Base-by-base conservation (phyloP, 345 rosid genomes). In the Brassica rapa region DNA sequence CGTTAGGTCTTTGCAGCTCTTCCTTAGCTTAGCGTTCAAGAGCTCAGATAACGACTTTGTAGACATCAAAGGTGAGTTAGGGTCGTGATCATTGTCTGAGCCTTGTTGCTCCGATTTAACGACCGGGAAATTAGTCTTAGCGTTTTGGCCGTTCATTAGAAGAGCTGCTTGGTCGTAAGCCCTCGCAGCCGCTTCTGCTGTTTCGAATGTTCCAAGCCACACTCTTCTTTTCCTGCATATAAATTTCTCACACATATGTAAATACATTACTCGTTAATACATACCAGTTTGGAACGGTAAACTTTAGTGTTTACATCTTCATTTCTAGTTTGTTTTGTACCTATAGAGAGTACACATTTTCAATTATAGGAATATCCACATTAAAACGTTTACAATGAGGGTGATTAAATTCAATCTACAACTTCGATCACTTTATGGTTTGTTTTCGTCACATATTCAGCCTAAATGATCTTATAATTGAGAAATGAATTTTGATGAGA, bases 191-290 rank as follows among this genome's bases (percentile, higher is more conserved):
- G 88, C 89, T 80, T 89, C 96, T 0, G 93, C 96, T 5, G 91
- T 86, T 84, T 88, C 90, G 53, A 91, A 91, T 30, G 93, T 91
- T 10, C 96, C 96, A 3, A 91, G 86, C 93, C 96, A 91, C 15
- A 91, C 87, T 81, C 93, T 89, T 77, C 87, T 86, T 82, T 91
- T 89, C 88, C 96, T 91, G 73, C 32, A 59, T 4, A 15, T 57
- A 46, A 46, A 46, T 7, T 7, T 8, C 9, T 35, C 41, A 35
- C 7, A 5, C 39, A 0, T 8, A 11, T 37, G 43, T 33, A 6
- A 37, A 37, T 37, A 37, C 43, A 37, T 12, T 14, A 43, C 57
- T n/a, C n/a, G 6, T 49, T 61, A 53, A 53, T n/a, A 15, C 57
- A 49, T 49, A 12, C 63, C 11, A 39, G 11, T 55, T 56, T 32